Conservation (phyloP, 495 filamentous ascomycete species). For the Aspergillus taichungensis region DNA sequence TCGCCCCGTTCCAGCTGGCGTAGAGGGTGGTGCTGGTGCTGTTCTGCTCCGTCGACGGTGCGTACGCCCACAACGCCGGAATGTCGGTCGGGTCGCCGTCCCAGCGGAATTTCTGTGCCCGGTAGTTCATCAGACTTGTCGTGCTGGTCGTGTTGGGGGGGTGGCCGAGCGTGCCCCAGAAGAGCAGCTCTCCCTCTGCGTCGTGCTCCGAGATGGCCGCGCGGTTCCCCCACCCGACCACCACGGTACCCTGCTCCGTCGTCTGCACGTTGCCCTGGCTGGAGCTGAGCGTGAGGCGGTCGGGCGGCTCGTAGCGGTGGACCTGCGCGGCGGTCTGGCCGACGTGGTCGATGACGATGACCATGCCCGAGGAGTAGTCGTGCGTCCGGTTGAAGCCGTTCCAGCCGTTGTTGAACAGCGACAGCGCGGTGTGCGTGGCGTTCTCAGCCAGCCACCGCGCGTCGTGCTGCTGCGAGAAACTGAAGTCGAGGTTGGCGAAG, state of each 20-base stretch:
- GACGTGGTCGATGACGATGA: slow-evolving; percentile 46
- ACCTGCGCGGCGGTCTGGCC: slow-evolving; percentile 41
- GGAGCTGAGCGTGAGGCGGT: slow-evolving; percentile 40
- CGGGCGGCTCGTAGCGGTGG: slow-evolving; percentile 32
- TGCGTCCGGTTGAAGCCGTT: slow-evolving; percentile 42
- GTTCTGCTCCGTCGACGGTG: slow-evolving; percentile 17
- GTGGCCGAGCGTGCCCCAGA: slow-evolving; percentile 22
- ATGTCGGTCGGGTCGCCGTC: slow-evolving; percentile 34
- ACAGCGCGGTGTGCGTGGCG: slow-evolving; percentile 40
- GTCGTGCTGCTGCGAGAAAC: slow-evolving; percentile 57
- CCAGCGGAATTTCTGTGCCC: slow-evolving; percentile 38
- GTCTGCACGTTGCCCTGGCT: slow-evolving; percentile 55
- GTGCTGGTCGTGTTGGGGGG: slow-evolving; percentile 19
- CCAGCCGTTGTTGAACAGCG: slow-evolving; percentile 48
- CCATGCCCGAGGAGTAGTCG: slow-evolving; percentile 46
- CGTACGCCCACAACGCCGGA: slow-evolving; percentile 37
- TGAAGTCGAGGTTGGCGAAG: slow-evolving; percentile 41
- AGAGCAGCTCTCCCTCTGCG: slow-evolving; percentile 43
- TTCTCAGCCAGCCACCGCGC: slow-evolving; percentile 47
- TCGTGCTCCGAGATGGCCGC: slow-evolving; percentile 50
- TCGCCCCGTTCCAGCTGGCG: slow-evolving; percentile 43
- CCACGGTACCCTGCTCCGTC: slow-evolving; percentile 44
- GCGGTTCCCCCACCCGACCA: slow-evolving; percentile 55
- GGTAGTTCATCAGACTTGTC: slow-evolving; percentile 34
- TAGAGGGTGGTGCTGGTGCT: slow-evolving; percentile 30